Evolutionary conservation across 2,329 filamentous ascomycete species (phyloP).

Genomic region (Aureobasidium melanogenum): DNA sequence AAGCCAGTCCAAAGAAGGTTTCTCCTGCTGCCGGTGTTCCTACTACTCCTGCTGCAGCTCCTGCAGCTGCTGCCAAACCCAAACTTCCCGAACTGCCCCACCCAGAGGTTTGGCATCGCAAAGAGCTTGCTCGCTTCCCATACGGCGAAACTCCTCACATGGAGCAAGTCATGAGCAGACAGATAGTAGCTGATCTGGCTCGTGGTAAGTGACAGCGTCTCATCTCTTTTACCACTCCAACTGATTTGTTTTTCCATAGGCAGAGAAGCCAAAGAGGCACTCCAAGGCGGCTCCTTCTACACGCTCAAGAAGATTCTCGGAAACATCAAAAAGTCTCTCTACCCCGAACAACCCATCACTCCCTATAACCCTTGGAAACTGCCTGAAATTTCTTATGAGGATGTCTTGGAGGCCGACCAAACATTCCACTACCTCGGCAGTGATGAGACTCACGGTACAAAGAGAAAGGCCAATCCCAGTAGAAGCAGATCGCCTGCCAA

Average conservation of each 20-base stretch:
- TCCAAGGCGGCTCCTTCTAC: not conserved
- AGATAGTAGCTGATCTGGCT: conserved; percentile 22
- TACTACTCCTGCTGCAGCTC: not conserved
- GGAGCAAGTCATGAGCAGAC: conserved; percentile 19
- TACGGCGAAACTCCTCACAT: conserved; percentile 25
- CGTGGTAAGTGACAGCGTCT: conserved; percentile 16
- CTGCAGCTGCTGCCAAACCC: not conserved
- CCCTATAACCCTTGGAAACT: not conserved
- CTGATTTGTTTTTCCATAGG: not conserved
- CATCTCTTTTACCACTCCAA: not conserved
- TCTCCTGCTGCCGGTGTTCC: not conserved
- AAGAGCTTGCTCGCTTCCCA: conserved; percentile 22
- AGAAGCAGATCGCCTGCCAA: not conserved
- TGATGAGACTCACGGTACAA: not conserved
- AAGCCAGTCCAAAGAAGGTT: not conserved
- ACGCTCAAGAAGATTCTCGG: not conserved
- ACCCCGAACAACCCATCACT: not conserved
- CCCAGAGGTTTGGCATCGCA: conserved; percentile 23
- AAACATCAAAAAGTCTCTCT: not conserved
- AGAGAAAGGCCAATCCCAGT: not conserved
- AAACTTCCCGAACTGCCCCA: conserved; percentile 17
- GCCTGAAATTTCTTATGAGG: not conserved
- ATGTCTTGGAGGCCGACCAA: not conserved
- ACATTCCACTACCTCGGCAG: not conserved
- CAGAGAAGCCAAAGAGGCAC: not conserved